Evolutionary conservation across 306 rosid genomes (phyloP), one percentile per base, ranked within the genome.

Genomic region (Rosa persica): DNA sequence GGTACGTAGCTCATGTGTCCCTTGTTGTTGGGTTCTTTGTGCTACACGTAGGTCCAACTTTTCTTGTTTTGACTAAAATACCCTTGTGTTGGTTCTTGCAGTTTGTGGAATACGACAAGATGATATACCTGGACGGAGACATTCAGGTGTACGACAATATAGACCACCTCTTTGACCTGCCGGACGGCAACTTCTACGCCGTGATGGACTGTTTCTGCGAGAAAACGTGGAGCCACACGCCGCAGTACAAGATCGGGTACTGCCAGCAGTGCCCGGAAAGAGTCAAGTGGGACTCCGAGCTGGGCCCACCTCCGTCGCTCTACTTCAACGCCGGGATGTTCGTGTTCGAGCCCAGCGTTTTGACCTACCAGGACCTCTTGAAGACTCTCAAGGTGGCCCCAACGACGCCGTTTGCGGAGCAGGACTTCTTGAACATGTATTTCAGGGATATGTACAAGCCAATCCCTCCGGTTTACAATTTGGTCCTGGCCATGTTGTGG

Each of bases 241-340:
- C 81, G 0, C 98, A 93, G 17, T 85, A 86, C 80, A 81, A 79
- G 76, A 51, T 93, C 0, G 90, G 98, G 8, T 91, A 87, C 79
- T 91, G 98, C 79, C 96, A 93, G 77, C 96, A 89, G 51, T 88
- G 93, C 68, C 97, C 94, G 0, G 82, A 85, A 0, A 91, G 80
- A 76, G 91, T 87, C 19, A 55, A 72, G 55, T 93, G 98, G 94
- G 93, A 90, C 6, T 4, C 42, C 0, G 85, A 89, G 71, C 7
- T 86, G 78, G 98, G 96, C 0, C 78, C 62, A 12, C 85, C 87
- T 0, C 96, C 98, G 27, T 79, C 96, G 3, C 89, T 88, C 5
- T 93, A 93, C 82, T 93, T 93, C 87, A 93, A 93, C 58, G 96
- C 98, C 0, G 96, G 98, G 47, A 93, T 93, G 98, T 91, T 86